Evolutionary conservation across 257 asterid genomes (phyloP).

Genomic region (Anisodus tanguticus): DNA sequence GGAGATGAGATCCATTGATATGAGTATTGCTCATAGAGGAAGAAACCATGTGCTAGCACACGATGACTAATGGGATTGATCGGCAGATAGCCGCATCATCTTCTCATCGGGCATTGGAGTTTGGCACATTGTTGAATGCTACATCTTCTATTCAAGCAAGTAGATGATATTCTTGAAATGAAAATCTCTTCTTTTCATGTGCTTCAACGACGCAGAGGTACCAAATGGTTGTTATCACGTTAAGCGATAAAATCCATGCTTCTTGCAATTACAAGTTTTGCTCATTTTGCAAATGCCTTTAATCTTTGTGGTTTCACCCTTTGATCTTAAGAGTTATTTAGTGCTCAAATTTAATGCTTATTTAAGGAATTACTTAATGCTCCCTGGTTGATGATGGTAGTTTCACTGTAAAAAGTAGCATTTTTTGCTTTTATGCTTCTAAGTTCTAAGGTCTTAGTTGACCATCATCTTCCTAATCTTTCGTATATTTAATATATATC

Average conservation of each 20-base stretch:
- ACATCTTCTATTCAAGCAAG: neutral
- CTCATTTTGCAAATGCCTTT: neutral
- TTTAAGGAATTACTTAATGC: neutral
- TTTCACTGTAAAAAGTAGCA: neutral
- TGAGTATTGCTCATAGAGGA: neutral
- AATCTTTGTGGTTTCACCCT: neutral
- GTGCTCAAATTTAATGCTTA: neutral
- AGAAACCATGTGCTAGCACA: neutral
- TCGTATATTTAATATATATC: neutral
- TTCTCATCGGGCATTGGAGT: neutral
- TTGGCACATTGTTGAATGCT: constrained; percentile 4
- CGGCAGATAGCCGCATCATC: neutral
- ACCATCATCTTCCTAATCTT: neutral
- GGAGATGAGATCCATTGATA: neutral
- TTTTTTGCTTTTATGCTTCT: neutral
- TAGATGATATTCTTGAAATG: neutral
- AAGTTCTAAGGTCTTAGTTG: neutral
- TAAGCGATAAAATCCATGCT: neutral
- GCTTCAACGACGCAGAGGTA: neutral
- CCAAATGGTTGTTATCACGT: neutral
- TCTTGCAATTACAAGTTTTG: neutral
- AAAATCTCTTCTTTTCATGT: neutral
- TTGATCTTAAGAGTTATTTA: neutral
- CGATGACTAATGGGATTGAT: neutral
- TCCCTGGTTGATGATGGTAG: neutral